Evolutionary conservation across 352 stramenopile genomes (phyloP), one percentile per base, ranked within the genome.

Genomic region (Pythium phragmiticola): DNA sequence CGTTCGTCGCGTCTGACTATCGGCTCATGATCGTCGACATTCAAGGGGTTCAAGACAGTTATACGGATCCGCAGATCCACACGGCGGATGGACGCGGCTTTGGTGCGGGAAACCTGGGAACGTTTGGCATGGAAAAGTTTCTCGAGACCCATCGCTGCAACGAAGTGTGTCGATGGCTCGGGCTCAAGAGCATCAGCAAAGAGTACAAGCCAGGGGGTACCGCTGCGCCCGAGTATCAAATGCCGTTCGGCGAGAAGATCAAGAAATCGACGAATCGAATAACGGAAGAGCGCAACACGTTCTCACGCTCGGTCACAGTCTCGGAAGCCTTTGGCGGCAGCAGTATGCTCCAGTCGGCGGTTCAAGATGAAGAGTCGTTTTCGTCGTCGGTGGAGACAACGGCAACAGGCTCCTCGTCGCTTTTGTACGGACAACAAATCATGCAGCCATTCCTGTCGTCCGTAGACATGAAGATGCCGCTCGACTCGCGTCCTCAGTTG

Each of bases 11-110:
- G 9, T 92, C 83, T 2, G 85, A 94, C 66, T 94, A 89, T 47
- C 75, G 83, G 6, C 73, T 94, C 34, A 94, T 96, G 84, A 82
- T 93, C 60, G 82, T 93, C 21, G 87, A 94, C 57, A 89, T 96
- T 50, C 87, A 96, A 68, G 87, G 85, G 41, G 81, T 96, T 7
- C 79, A 91, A 46, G 84, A 94, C 51, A 87, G 79, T 56, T 93
- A 96, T 60, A 94, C 85, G 2, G 85, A 94, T 53, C 85, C 85
- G 13, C 85, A 94, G 55, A 94, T 94, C 63, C 85, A 94, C 55
- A 89, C 85, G 4, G 78, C 81, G 14, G 85, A 94, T 60, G 85
- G 85, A 17, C 75, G 79, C 2, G 85, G 85, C 11, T 96, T 96
- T 69, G 87, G 87, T 14, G 82, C 87, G 7, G 87, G 87, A 14